Conservation (phyloP, 2,329 filamentous ascomycete species). For the Leptographium lundbergii region DNA sequence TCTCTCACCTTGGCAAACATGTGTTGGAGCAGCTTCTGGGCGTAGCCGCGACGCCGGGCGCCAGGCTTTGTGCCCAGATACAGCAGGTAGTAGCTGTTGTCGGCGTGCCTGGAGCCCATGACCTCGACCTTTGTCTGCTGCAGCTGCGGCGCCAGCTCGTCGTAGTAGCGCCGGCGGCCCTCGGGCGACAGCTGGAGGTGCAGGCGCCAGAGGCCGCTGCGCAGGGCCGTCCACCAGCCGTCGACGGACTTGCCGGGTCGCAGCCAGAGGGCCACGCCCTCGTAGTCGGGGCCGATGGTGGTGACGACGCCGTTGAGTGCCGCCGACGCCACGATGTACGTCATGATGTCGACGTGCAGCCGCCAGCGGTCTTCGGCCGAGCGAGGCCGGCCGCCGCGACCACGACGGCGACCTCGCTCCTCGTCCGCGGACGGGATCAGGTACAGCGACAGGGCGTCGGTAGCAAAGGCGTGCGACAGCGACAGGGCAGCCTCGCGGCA, state of each 20-base stretch:
- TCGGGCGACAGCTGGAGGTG: constrained; percentile 62
- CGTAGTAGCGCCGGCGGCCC: constrained; percentile 61
- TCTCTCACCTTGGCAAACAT: constrained; percentile 47
- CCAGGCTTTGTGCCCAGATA: constrained; percentile 67
- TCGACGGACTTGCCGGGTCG: constrained; percentile 63
- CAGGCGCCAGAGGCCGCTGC: constrained; percentile 66
- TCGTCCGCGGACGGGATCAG: constrained; percentile 55
- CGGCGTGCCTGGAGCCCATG: constrained; percentile 32
- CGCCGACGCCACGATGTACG: constrained; percentile 65
- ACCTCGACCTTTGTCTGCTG: constrained; percentile 58
- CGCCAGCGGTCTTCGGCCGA: constrained; percentile 56
- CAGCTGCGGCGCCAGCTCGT: constrained; percentile 63
- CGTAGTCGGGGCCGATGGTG: constrained; percentile 62
- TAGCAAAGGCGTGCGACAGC: constrained; percentile 65
- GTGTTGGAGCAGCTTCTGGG: constrained; percentile 55
- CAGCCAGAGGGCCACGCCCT: constrained; percentile 71
- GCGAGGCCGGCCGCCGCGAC: background rate
- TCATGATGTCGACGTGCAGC: constrained; percentile 64
- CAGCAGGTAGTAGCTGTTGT: constrained; percentile 61
- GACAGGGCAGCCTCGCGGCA: constrained; percentile 58
- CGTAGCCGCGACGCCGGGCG: constrained; percentile 61
- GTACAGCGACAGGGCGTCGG: constrained; percentile 63
- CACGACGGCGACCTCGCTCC: constrained; percentile 4
- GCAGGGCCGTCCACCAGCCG: constrained; percentile 57
- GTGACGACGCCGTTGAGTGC: constrained; percentile 62